Base-by-base conservation (phyloP, 1,284 basidiomycete genomes). In the Hemileia vastatrix region DNA sequence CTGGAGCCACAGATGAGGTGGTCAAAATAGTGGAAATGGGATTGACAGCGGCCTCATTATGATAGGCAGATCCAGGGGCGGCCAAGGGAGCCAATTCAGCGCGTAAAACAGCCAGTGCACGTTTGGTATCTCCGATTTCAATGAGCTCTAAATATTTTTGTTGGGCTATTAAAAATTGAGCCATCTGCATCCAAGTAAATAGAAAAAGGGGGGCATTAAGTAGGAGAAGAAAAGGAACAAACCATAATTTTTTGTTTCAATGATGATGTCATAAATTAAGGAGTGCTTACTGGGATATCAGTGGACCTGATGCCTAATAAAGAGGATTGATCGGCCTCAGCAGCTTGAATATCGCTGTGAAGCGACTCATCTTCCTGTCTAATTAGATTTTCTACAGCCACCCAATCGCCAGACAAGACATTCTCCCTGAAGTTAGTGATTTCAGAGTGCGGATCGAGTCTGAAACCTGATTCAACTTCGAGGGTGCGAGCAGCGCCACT, bases 131-230 rank as follows among this genome's bases (percentile, higher is more conserved):
- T 65, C 83, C 82, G 1, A 83, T 81, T 72, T 97, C 94, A 54
- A 98, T 80, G n/a, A 90, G 80, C 74, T 98, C 94, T 48, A 98
- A 81, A 76, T 96, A 98, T 78, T 95, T 93, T 81, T 98, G 94
- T 77, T 88, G 86, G 64, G 86, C 86, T 63, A 98, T 87, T 67
- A 93, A 79, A 77, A 94, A 95, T 66, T 82, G 85, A 19, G 88
- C 86, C 70, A 87, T 83, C 86, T 94, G 74, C 47, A 65, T 64
- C 3, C 24, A 33, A 11, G 19, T 15, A 19, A 43, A 21, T 69
- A 63, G 63, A 54, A 65, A 64, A 63, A 64, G 65, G n/a, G 4
- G n/a, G 32, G n/a, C 1, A 55, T 15, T 8, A 44, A 45, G 9
- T 18, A 64, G 66, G 43, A 68, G 67, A 31, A 40, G 8, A 43